A percentile compares a stretch with the other conserved stretches of the same genome.
phyloP scores from a whole-genome alignment of 768 basidiomycete species.

The Pleurotus salmoneostramineus region DNA sequence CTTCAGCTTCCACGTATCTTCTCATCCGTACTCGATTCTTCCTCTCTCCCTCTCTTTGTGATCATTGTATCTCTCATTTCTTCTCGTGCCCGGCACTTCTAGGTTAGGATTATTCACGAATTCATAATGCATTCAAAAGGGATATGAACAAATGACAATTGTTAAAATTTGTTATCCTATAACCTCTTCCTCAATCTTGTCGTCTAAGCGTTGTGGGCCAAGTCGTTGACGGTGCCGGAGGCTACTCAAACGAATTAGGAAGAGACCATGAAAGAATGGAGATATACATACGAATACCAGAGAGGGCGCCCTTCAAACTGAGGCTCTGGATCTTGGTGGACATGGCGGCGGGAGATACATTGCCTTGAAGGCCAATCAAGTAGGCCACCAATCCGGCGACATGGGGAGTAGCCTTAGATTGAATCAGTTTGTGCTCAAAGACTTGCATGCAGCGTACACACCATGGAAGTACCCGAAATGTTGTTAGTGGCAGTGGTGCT shows the following conservation, averaged over 20 bases:
- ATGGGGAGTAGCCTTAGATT: constrained; percentile 30
- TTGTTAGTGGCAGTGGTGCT: constrained; percentile 18
- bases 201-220: constrained; percentile 19
- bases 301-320: constrained; percentile 23
- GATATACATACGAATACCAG: constrained; percentile 23
- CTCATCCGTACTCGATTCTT: neutral
- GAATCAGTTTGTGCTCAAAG: neutral
- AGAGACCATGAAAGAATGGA: neutral
- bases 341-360: constrained; percentile 25
- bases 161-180: neutral
- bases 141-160: neutral
- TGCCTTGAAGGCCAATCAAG: constrained; percentile 26
- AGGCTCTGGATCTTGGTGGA: constrained; percentile 21
- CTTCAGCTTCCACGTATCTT: neutral
- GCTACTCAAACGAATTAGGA: constrained; percentile 11
- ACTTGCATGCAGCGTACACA: neutral
- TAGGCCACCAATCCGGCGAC: constrained; percentile 37
- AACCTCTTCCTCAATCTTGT: neutral
- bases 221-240: constrained; percentile 21
- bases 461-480: constrained; percentile 26
- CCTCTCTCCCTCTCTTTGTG: neutral
- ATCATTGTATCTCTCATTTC: neutral
- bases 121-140: constrained; percentile 2
- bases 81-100: neutral
- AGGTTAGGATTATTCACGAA: constrained; percentile 4